Conservation (phyloP, 768 basidiomycete species). For the Xerocomellus intermedius region DNA sequence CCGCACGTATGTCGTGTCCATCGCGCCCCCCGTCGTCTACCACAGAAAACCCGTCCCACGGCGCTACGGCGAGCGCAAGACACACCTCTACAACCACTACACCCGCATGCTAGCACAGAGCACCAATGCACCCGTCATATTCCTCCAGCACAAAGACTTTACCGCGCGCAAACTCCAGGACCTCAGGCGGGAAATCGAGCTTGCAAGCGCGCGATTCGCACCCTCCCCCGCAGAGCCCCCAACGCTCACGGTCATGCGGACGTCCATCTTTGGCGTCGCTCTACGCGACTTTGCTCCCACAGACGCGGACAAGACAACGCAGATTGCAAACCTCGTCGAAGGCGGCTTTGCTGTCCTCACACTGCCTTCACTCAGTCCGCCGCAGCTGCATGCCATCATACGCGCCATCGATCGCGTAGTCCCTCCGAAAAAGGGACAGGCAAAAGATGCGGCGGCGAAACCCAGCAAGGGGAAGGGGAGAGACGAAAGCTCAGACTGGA, state of each 20-base stretch:
- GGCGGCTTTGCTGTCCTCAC: conserved; percentile 66
- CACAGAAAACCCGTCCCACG: conserved; percentile 59
- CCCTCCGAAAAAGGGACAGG: conserved; percentile 56
- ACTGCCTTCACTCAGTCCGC: conserved; percentile 67
- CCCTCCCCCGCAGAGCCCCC: conserved; percentile 38
- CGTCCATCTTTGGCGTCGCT: conserved; percentile 77
- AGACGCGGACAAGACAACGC: conserved; percentile 44
- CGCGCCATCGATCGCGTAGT: conserved; percentile 64
- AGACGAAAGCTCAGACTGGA: conserved; percentile 58
- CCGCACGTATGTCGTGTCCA: conserved; percentile 57
- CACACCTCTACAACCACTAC: conserved; percentile 80
- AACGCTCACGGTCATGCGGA: conserved; percentile 67
- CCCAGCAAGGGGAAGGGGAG: conserved; percentile 43
- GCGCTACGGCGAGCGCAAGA: conserved; percentile 75
- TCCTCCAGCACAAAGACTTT: conserved; percentile 80
- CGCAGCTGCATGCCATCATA: conserved; percentile 65
- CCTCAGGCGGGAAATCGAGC: conserved; percentile 65
- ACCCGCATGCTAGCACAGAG: conserved; percentile 62
- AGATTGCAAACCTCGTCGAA: conserved; percentile 55
- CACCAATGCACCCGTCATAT: conserved; percentile 60
- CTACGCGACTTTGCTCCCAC: conserved; percentile 59
- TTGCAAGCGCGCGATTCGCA: conserved; percentile 47
- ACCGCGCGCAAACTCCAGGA: conserved; percentile 62
- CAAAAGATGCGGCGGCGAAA: conserved; percentile 49
- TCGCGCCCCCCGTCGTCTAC: conserved; percentile 49